These are phyloP conservation scores for Lactifluus piperatus DNA, from an alignment of 768 basidiomycete genomes.

Conservation along the genomic window DNA sequence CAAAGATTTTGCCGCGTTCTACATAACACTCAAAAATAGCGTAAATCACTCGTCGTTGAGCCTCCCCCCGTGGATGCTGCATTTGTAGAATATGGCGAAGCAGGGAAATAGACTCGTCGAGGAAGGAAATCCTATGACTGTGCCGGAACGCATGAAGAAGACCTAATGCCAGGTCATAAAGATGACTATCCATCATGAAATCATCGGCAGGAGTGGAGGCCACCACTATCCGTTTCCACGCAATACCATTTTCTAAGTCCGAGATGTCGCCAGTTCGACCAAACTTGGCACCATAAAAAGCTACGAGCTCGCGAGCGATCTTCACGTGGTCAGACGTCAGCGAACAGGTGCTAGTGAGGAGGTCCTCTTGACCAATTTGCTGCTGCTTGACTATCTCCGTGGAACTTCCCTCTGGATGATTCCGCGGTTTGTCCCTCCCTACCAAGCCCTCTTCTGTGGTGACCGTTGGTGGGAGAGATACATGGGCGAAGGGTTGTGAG, in stretches of 20 bases:
- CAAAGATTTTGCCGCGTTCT: not conserved
- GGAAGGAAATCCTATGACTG: not conserved
- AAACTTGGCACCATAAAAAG: not conserved
- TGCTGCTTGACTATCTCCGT: not conserved
- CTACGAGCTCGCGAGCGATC: not conserved
- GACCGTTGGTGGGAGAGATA: not conserved
- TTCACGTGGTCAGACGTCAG: not conserved
- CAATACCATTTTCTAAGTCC: not conserved
- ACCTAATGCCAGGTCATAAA: not conserved
- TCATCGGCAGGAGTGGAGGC: not conserved
- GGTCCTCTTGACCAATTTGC: not conserved
- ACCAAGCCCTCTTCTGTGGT: not conserved
- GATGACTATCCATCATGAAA: not conserved
- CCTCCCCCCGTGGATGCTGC: not conserved
- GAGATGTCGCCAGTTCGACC: not conserved
- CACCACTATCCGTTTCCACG: not conserved
- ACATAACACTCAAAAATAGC: not conserved
- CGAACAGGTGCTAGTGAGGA: not conserved
- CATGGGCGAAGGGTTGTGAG: not conserved
- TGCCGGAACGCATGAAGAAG: not conserved
- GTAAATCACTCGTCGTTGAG: not conserved
- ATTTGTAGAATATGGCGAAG: not conserved
- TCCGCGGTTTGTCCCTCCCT: not conserved
- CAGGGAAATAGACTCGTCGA: not conserved
- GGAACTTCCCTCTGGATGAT: not conserved